phyloP scores from a whole-genome alignment of 1,284 basidiomycete genomes.

The Rugiboletus extremiorientalis region DNA sequence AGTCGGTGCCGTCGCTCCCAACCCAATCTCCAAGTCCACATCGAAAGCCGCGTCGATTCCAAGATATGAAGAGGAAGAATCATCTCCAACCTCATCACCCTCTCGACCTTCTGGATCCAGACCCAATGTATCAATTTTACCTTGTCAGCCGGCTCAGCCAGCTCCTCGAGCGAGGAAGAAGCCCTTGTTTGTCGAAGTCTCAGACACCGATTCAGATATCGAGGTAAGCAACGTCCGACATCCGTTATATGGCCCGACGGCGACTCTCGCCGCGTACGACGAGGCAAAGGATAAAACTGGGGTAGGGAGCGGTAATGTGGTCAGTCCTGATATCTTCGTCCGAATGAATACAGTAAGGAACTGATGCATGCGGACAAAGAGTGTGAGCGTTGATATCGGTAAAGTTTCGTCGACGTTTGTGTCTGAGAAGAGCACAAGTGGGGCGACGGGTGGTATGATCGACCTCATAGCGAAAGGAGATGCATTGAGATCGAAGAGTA shows the following conservation, averaged over 20 bases:
- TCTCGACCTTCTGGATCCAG: slow-evolving; percentile 1
- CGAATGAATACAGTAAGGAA: neutral
- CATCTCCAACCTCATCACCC: slow-evolving; percentile 2
- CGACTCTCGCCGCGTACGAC: neutral
- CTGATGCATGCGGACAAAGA: slow-evolving; percentile 14
- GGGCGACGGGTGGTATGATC: neutral
- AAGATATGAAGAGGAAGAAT: slow-evolving; percentile 16
- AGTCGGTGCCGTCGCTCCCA: neutral
- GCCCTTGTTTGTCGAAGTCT: slow-evolving; percentile 26
- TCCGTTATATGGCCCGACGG: neutral
- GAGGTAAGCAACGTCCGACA: slow-evolving; percentile 17
- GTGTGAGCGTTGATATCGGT: neutral
- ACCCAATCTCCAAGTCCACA: neutral
- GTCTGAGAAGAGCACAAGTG: neutral
- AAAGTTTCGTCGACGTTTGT: neutral
- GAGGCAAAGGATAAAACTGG: neutral
- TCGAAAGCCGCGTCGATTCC: neutral
- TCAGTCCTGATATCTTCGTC: slow-evolving; percentile 5
- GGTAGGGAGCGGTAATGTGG: neutral
- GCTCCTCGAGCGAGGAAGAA: slow-evolving; percentile 9
- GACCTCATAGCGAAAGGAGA: slow-evolving; percentile 5
- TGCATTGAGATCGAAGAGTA: neutral
- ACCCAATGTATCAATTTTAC: neutral
- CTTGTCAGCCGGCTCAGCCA: neutral
- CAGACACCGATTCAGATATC: slow-evolving; percentile 26